Evolutionary conservation across 2,329 filamentous ascomycete species (phyloP), one percentile per base, ranked within the genome.

Genomic region (Epichloe gansuensis): DNA sequence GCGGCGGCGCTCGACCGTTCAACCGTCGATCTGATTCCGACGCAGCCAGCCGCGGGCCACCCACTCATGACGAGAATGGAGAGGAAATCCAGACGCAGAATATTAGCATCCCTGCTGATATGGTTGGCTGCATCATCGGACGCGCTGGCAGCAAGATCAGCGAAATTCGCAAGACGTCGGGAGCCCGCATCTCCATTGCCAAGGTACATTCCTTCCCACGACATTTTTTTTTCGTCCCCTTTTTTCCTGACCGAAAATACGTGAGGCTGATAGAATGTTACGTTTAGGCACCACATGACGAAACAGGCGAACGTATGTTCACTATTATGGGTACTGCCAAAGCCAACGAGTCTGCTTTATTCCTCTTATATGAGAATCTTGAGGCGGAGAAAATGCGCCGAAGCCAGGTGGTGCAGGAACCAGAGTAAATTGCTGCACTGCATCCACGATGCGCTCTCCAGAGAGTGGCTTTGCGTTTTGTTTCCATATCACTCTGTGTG

Each of bases 121-220:
- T 98, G 93, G 93, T 98, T 68, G 93, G 93, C 60, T 98, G 93
- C 73, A 98, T 98, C 73, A 98, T 98, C 67, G 93, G 93, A 59
- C 86, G 90, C 58, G 89, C 79, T 51, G 93, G 93, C 58, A 90
- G 81, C 75, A 98, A 98, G 80, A 98, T 98, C 66, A 96, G 89
- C 68, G 93, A 98, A 73, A 98, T 98, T 63, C 87, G 93, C 69
- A 94, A 95, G 76, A 90, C 85, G 56, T 98, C 93, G 51, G 90
- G 90, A 55, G 93, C 93, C 56, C 87, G 91, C 63, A 98, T 98
- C 72, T 96, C 90, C 45, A 97, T 97, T 68, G 91, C 91, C 61
- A 97, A 96, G 77, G 84, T 78, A 66, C 13, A 11, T 7, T 23
- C 8, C 21, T 25, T 36, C 13, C 13, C 15, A 39, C 21, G 21